phyloP scores from a whole-genome alignment of 495 filamentous ascomycete genomes.

The Chlorociboria aeruginascens region DNA sequence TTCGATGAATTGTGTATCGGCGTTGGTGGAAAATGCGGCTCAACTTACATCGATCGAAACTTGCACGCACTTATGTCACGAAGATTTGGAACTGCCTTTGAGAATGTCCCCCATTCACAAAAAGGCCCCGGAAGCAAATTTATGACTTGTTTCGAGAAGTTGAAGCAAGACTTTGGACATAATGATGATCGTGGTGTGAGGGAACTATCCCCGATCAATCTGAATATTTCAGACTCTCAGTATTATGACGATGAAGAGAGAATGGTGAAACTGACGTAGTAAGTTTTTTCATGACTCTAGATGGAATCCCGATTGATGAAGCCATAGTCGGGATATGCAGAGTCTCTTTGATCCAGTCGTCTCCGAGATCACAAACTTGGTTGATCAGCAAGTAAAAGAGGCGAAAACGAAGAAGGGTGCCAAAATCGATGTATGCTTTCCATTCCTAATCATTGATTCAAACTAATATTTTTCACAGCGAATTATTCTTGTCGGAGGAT shows the following conservation, averaged over 20 bases:
- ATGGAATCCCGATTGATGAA: not conserved
- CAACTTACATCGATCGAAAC: conserved; percentile 8
- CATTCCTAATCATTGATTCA: not conserved
- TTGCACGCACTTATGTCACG: conserved; percentile 19
- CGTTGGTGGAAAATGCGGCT: conserved; percentile 6
- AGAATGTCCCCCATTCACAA: conserved; percentile 8
- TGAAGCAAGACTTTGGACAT: conserved; percentile 16
- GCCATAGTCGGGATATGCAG: conserved; percentile 15
- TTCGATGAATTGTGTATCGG: conserved; percentile 12
- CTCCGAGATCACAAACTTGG: conserved; percentile 15
- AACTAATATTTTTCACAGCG: not conserved
- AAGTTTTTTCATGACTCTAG: not conserved
- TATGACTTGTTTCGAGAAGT: conserved; percentile 19
- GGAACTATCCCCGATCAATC: conserved; percentile 1
- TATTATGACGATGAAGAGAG: conserved; percentile 5
- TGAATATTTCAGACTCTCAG: conserved; percentile 2
- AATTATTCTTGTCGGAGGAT: not conserved
- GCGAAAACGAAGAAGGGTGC: conserved; percentile 3
- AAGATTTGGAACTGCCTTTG: conserved; percentile 17
- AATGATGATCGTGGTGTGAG: not conserved
- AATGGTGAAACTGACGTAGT: conserved; percentile 2
- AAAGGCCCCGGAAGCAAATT: conserved; percentile 20
- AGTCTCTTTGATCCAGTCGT: conserved; percentile 23
- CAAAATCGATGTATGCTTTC: conserved; percentile 2
- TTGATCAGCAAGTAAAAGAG: conserved; percentile 16